These are phyloP conservation scores for Prinsepia uniflora DNA, from an alignment of 306 rosid species.

Conservation along the genomic window DNA sequence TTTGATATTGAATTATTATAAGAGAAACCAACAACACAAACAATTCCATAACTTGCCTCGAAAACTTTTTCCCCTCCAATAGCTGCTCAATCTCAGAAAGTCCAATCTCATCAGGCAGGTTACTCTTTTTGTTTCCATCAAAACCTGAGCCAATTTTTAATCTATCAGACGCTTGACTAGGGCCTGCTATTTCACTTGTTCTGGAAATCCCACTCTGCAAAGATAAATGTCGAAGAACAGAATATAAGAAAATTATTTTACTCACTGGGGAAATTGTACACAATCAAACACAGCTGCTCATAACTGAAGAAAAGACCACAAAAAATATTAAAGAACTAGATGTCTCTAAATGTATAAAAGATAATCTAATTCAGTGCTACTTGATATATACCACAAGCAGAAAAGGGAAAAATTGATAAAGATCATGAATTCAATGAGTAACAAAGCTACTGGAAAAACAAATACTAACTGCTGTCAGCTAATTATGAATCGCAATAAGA, in stretches of 20 bases:
- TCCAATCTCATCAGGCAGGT: slow-evolving; percentile 19
- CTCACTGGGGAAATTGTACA: neutral
- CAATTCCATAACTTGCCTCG: slow-evolving; percentile 33
- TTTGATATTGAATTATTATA: neutral
- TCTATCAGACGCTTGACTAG: slow-evolving; percentile 22
- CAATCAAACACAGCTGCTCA: neutral
- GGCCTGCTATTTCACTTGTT: slow-evolving; percentile 28
- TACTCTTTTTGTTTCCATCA: slow-evolving; percentile 12
- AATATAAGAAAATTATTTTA: neutral
- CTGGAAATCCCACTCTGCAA: slow-evolving; percentile 29
- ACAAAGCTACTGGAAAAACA: too few relatives aligned
- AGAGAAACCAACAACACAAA: neutral
- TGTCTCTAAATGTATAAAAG: neutral
- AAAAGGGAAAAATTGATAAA: too few relatives aligned
- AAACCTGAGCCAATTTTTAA: slow-evolving; percentile 21
- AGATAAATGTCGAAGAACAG: slow-evolving; percentile 16
- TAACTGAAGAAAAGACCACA: neutral
- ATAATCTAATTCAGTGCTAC: neutral
- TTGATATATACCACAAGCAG: neutral
- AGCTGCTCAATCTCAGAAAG: slow-evolving; percentile 41
- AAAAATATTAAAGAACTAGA: neutral
- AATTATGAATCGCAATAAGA: neutral
- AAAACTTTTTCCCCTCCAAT: slow-evolving; percentile 42
- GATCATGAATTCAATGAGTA: too few relatives aligned
- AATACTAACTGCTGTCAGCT: neutral